These are phyloP conservation scores for Aspergillus pseudotamarii DNA, from an alignment of 2,329 filamentous ascomycete species.

Conservation along the genomic window DNA sequence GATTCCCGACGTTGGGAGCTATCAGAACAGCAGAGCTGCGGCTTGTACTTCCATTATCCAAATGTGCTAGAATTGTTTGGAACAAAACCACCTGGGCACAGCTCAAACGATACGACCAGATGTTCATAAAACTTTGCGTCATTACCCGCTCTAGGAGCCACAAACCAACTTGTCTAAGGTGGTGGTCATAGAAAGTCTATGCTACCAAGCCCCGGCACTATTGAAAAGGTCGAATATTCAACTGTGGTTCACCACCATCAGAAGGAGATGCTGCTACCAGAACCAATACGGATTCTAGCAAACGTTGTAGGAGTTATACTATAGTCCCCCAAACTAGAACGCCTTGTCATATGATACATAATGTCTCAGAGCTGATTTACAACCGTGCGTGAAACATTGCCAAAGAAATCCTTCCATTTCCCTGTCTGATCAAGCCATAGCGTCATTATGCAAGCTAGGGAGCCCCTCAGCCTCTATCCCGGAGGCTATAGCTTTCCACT, in stretches of 20 bases:
- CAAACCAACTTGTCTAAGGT: too few relatives aligned
- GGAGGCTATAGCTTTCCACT: neutral
- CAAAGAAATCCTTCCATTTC: neutral
- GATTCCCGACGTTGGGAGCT: too few relatives aligned
- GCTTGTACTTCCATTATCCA: too few relatives aligned
- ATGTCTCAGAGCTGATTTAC: neutral
- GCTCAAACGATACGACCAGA: too few relatives aligned
- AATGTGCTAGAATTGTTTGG: too few relatives aligned
- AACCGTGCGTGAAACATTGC: neutral
- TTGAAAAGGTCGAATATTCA: neutral
- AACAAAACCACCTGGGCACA: too few relatives aligned
- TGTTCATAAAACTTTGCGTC: too few relatives aligned
- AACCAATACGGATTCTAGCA: neutral
- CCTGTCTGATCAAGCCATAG: neutral
- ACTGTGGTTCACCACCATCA: neutral
- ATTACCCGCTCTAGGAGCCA: too few relatives aligned
- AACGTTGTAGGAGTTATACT: neutral
- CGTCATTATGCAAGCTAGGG: neutral
- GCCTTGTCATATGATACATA: neutral
- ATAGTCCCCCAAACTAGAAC: neutral
- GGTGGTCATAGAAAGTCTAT: too few relatives aligned
- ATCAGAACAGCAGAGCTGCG: too few relatives aligned
- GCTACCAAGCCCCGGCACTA: too few relatives aligned
- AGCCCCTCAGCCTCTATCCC: neutral
- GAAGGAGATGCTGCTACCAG: too few relatives aligned